Base-by-base conservation (phyloP, 2,329 filamentous ascomycete genomes). In the Colletotrichum sp. region DNA sequence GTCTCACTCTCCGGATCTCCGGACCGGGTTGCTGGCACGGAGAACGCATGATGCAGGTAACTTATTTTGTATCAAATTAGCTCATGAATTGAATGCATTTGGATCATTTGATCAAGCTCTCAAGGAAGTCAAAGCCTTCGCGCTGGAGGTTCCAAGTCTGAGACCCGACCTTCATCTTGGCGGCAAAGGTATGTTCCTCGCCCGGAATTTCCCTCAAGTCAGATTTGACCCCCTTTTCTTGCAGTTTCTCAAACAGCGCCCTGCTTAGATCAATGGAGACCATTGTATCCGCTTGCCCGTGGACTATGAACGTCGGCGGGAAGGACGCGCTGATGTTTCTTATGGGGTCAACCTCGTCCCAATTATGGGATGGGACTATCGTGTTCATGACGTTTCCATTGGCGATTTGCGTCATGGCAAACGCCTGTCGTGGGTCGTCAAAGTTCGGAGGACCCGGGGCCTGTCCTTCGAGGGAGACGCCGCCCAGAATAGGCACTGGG, bases 121-220 rank as follows among this genome's bases (percentile, higher is more conserved):
- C 84, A 59, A 87, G 73, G 71, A 86, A 87, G 64, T 87, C 84
- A 77, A 87, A 87, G 7, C 85, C 85, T 74, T 80, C 64, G 30
- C 82, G 79, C 79, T 87, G 85, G 44, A 85, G 73, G 57, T 82
- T 76, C 82, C 82, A 83, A 0, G 82, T 83, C 44, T 68, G 69
- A 2, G 82, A 82, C 1, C 85, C 85, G 70, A 85, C 84, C 74
- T 82, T 74, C 85, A 87, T 87, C 74, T 80, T 83, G 4, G 82
- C 83, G 0, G 84, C 84, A 80, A 87, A 87, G 3, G 85, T 87
- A 76, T 87, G 86, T n/a, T 82, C 84, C 73, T 87, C 86, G 6
- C 80, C 84, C 1, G 83, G 83, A 9, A 87, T 82, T 72, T 85
- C 84, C 12, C 80, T 79, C 79, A 86, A 79, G 6, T 80, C 84